Percentiles rank a stretch among this genome's conserved stretches.
Conservation (phyloP, 73 alveolate species). For the Paraurostyla sp. region DNA sequence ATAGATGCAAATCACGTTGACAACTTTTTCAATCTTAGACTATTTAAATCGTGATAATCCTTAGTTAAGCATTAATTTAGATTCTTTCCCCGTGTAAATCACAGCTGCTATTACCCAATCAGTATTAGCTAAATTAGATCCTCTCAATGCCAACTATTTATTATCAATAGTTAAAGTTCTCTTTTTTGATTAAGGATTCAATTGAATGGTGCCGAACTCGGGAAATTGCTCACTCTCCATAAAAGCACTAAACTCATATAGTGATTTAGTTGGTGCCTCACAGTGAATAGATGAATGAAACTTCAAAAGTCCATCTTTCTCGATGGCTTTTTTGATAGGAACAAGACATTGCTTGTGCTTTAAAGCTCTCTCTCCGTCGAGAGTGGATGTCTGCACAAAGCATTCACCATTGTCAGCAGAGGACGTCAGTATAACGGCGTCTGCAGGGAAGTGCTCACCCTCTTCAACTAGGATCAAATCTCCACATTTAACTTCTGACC, state of each 20-base stretch:
- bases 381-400: constrained; percentile 95
- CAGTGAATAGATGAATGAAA: not conserved
- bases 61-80: constrained; percentile 94
- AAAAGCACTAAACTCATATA: constrained; percentile 60
- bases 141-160: constrained; percentile 88
- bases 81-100: constrained; percentile 94
- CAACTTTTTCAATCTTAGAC: constrained; percentile 85
- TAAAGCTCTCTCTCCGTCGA: constrained; percentile 98
- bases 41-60: constrained; percentile 85
- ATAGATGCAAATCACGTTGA: constrained; percentile 87
- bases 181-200: not conserved
- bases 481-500: constrained; percentile 67
- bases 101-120: constrained; percentile 92
- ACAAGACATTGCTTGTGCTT: constrained; percentile 73
- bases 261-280: constrained; percentile 62
- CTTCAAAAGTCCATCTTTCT: not conserved
- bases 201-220: constrained; percentile 37
- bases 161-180: constrained; percentile 56
- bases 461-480: constrained; percentile 79
- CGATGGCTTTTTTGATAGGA: constrained; percentile 35
- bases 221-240: constrained; percentile 54
- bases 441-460: constrained; percentile 83
- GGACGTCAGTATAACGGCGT: constrained; percentile 47
- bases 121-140: constrained; percentile 90
- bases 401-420: constrained; percentile 72